These are phyloP conservation scores for Angomonas desouzai DNA, from an alignment of 208 protist species.

Conservation along the genomic window DNA sequence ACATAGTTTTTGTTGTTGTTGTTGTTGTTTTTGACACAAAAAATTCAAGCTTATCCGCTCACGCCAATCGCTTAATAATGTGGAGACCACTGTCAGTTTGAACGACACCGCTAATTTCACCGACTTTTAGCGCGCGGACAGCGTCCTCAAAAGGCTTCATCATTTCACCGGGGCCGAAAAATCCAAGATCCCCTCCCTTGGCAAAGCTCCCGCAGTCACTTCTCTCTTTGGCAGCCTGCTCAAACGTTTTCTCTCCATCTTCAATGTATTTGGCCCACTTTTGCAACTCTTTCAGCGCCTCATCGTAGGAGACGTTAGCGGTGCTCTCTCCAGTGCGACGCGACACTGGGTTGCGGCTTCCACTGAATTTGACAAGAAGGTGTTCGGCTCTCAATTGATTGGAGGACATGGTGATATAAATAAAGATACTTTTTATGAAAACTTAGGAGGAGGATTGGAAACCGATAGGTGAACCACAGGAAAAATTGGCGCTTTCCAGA, in stretches of 20 bases:
- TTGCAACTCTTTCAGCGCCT: conserved; percentile 70
- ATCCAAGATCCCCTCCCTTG: conserved; percentile 80
- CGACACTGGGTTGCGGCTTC: conserved; percentile 88
- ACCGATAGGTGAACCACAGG: neutral
- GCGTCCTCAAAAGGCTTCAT: conserved; percentile 93
- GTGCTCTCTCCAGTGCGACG: conserved; percentile 73
- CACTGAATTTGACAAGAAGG: conserved; percentile 87
- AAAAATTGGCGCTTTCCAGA: neutral
- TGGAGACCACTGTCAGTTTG: conserved; percentile 90
- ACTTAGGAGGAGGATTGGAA: too few species aligned
- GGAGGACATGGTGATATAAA: conserved; percentile 23
- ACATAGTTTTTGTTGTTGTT: conserved; percentile 1
- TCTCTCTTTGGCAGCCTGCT: conserved; percentile 71
- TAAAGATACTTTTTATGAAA: too few species aligned
- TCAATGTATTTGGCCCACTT: conserved; percentile 66
- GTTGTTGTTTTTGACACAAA: neutral
- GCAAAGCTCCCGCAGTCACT: conserved; percentile 89
- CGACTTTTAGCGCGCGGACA: conserved; percentile 67
- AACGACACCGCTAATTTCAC: conserved; percentile 82
- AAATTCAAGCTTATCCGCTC: too few species aligned
- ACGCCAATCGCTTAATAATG: conserved; percentile 88
- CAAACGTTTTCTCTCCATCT: conserved; percentile 69
- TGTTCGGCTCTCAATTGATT: conserved; percentile 62
- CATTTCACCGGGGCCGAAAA: conserved; percentile 90
- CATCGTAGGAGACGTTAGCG: conserved; percentile 53